Evolutionary conservation across 345 rosid species (phyloP), one percentile per base, ranked within the genome.

Genomic region (Linum usitatissimum): DNA sequence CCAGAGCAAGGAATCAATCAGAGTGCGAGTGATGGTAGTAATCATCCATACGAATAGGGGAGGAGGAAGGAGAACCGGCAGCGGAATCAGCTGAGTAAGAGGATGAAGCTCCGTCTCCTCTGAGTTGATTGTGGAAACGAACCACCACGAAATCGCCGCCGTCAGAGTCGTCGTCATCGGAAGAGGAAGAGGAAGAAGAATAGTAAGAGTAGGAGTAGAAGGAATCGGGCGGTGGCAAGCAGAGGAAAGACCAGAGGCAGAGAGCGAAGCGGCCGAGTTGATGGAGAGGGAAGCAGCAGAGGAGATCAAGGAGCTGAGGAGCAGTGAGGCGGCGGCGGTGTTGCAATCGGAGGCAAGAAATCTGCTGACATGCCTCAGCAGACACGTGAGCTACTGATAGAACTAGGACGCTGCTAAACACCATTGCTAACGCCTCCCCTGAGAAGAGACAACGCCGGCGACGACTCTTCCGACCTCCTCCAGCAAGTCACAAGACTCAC

Each of bases 241-340:
- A 83, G 28, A 87, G 67, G 60, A 77, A 81, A 48, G 84, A 81
- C 87, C 84, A 79, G 60, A 85, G 39, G 61, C 65, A 79, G 54
- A 78, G 76, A 69, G 78, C 63, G 60, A 87, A 69, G 67, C 80
- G 86, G 63, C 96, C 78, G 55, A 85, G 64, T 73, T 85, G 86
- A 21, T 78, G 81, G 60, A 85, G 73, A 31, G 91, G 95, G 70
- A 85, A 64, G 74, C 87, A 83, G 69, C 85, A 87, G 9, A 83
- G 68, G 48, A 88, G 76, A 70, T 88, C 90, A 19, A 88, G 64
- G 55, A 87, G 71, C 81, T 81, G 82, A 19, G 59, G 76, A 55
- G 75, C 67, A 72, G 65, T 76, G 36, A 83, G 9, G 13, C 81
- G 38, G 38, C 38, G 38, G 38, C 38, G 77, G 18, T 84, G 83